Evolutionary conservation across 2,329 filamentous ascomycete genomes (phyloP).

Genomic region (Xylariaceae sp.): DNA sequence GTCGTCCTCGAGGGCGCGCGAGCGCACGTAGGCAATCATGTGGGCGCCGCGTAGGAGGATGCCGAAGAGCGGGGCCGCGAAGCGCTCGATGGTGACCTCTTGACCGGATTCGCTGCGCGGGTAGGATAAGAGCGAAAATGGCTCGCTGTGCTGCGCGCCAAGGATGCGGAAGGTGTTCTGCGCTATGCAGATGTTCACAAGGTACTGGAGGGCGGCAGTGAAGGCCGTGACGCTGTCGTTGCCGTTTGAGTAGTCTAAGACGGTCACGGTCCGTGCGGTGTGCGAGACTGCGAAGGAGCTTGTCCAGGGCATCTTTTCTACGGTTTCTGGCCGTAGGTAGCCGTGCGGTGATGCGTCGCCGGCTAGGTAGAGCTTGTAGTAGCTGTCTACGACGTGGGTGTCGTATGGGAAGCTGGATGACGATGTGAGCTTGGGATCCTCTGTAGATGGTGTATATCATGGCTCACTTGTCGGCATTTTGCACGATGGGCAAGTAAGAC

Average conservation of each 20-base stretch:
- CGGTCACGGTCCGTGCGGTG: constrained; percentile 29
- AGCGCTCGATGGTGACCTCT: constrained; percentile 33
- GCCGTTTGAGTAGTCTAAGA: constrained; percentile 29
- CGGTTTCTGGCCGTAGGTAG: constrained; percentile 43
- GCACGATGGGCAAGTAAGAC: constrained; percentile 20
- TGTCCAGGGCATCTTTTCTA: constrained; percentile 43
- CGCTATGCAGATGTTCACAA: constrained; percentile 30
- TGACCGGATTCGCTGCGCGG: constrained; percentile 1
- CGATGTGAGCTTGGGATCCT: background rate
- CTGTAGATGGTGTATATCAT: background rate
- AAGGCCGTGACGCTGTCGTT: constrained; percentile 27
- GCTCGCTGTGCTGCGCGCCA: constrained; percentile 33
- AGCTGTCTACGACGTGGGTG: constrained; percentile 26
- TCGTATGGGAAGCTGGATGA: constrained; percentile 42
- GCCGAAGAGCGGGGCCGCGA: constrained; percentile 55
- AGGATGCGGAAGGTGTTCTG: constrained; percentile 30
- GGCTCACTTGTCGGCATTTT: constrained; percentile 21
- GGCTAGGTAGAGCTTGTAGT: constrained; percentile 44
- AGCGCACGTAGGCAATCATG: constrained; percentile 50
- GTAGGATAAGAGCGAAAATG: constrained; percentile 31
- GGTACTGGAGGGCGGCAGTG: constrained; percentile 30
- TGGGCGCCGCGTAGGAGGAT: constrained; percentile 58
- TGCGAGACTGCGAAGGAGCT: constrained; percentile 32
- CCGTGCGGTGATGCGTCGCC: constrained; percentile 44
- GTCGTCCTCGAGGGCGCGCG: constrained; percentile 30